These are phyloP conservation scores for Leishmania gerbilli DNA, from an alignment of 208 protist species.

Conservation along the genomic window DNA sequence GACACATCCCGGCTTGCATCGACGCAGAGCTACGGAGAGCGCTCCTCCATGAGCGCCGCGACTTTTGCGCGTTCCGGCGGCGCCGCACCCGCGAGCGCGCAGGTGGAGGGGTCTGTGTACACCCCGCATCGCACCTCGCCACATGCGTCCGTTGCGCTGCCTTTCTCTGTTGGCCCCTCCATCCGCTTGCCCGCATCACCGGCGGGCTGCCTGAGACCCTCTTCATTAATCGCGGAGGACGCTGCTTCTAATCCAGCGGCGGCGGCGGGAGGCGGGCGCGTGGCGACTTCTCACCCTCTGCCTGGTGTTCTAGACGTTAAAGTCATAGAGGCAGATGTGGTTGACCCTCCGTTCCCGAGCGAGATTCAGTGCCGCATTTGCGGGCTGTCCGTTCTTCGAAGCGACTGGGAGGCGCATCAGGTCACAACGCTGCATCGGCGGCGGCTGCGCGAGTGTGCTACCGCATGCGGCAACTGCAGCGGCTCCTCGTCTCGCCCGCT, in stretches of 20 bases:
- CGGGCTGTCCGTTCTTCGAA: background rate
- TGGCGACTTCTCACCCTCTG: background rate
- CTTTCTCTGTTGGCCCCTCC: background rate
- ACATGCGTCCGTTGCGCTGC: background rate
- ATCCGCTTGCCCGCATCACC: constrained; percentile 4
- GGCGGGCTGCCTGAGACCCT: background rate
- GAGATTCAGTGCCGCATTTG: constrained; percentile 9
- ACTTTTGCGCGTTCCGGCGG: background rate
- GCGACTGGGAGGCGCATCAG: constrained; percentile 25
- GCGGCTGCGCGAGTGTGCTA: constrained; percentile 14
- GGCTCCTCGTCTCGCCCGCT: background rate
- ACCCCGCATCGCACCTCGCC: constrained; percentile 11
- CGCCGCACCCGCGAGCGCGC: background rate
- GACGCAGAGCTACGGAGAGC: background rate
- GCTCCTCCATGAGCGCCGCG: background rate
- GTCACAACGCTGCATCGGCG: constrained; percentile 21
- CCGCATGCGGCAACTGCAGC: background rate
- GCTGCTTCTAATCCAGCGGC: background rate
- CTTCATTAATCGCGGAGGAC: background rate
- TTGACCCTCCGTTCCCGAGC: background rate
- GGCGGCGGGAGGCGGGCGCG: background rate
- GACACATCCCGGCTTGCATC: background rate
- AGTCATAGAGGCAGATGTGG: background rate
- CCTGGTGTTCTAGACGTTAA: background rate
- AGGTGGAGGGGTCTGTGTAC: constrained; percentile 1